Evolutionary conservation across 768 basidiomycete genomes (phyloP), one percentile per base, ranked within the genome.

Genomic region (Trametes cubensis): DNA sequence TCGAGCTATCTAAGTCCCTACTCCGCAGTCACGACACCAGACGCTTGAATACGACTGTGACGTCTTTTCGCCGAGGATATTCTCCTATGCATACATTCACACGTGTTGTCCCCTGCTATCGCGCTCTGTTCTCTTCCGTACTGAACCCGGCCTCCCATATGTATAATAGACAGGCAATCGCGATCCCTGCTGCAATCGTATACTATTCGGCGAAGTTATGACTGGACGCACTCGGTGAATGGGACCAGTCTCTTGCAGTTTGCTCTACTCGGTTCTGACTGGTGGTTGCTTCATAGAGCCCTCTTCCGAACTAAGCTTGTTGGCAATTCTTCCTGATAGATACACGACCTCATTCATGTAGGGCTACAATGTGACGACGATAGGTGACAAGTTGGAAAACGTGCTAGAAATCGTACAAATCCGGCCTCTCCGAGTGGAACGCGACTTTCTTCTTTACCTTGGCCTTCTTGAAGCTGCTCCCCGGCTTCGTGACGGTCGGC

Each of bases 361-460:
- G 44, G 63, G 63, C 62, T 64, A 64, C 58, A 59, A 50, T 26
- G 13, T 17, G 62, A 42, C 17, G 52, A 59, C 53, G 34, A 20
- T 21, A 30, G 15, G 40, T 34, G 26, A 47, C 25, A 39, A 51
- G 4, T 17, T n/a, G 41, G 41, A 45, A 20, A 34, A 49, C 54
- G 4, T n/a, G 18, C 58, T 75, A 90, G 72, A 90, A 90, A 69
- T 89, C 90, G 70, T 90, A 91, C 74, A 91, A 65, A 64, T 90
- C 90, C 30, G 84, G 85, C 61, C 79, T 76, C 67, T 89, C 87
- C 58, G 84, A 83, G 55, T 77, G 80, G 72, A 92, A 92, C 2
- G 81, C 86, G 1, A 92, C 90, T 58, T 78, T 82, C 77, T 91
- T 91, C 76, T 81, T 78, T 38, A 64, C 87, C 75, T 82, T 83